Conservation (phyloP, 345 rosid genomes). For the Eucalyptus decipiens region DNA sequence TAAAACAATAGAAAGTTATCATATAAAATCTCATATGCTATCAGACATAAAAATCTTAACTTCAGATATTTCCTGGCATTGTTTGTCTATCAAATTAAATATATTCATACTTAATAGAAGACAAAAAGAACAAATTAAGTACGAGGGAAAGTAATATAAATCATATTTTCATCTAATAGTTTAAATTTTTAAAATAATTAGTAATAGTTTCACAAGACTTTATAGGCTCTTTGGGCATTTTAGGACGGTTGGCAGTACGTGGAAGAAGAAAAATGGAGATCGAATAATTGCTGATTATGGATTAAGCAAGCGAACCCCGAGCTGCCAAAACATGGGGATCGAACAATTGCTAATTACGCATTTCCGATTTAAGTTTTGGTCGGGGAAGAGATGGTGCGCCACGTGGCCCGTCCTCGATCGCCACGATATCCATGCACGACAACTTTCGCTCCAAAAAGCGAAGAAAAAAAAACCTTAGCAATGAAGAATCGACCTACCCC, state of each 20-base stretch:
- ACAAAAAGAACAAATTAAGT: rapidly evolving
- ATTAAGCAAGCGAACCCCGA: not conserved
- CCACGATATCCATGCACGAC: not conserved
- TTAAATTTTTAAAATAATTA: no score
- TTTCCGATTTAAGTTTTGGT: no score
- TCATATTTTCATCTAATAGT: rapidly evolving
- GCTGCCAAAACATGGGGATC: no score
- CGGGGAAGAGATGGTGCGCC: not conserved
- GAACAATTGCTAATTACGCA: no score
- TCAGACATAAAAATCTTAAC: rapidly evolving
- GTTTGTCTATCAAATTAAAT: rapidly evolving
- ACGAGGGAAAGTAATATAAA: no score
- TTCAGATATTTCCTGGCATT: no score
- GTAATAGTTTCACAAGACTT: rapidly evolving
- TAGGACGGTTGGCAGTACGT: no score
- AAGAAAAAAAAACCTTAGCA: not conserved
- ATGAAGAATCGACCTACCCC: not conserved
- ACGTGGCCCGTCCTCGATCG: not conserved
- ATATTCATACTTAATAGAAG: no score
- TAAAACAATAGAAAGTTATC: no score
- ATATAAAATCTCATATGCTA: no score
- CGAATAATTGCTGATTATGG: not conserved
- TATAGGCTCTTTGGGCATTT: no score
- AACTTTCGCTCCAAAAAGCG: not conserved
- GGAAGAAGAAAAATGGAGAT: not conserved